phyloP scores from a whole-genome alignment of 208 protist species.

The Acanthamoeba rhysodes region DNA sequence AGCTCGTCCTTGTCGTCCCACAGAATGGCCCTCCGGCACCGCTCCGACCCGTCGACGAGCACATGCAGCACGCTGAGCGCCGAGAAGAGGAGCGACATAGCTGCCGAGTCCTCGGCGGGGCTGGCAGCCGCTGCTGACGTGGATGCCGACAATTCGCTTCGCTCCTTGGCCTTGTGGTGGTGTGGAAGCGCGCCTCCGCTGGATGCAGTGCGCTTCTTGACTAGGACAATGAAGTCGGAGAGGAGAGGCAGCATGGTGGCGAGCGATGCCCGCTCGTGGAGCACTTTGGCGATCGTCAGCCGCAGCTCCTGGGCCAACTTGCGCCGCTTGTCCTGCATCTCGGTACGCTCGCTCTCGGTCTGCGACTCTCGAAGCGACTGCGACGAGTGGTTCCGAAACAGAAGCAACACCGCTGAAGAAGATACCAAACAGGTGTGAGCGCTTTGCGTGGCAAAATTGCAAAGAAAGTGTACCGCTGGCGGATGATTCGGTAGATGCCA shows the following conservation, averaged over 20 bases:
- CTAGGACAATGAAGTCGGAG: neutral
- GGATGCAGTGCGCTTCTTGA: neutral
- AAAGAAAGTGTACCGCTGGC: neutral
- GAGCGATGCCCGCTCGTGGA: neutral
- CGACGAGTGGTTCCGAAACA: neutral
- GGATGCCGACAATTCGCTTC: slow-evolving; percentile 1
- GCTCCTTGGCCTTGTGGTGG: neutral
- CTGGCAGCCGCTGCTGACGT: neutral
- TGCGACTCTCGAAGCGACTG: slow-evolving; percentile 1
- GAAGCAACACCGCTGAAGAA: neutral
- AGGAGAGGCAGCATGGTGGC: neutral
- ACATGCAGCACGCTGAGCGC: neutral
- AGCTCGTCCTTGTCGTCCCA: slow-evolving; percentile 17
- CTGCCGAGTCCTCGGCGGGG: neutral
- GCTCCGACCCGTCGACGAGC: neutral
- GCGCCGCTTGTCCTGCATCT: neutral
- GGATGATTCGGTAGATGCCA: neutral
- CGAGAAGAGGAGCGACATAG: slow-evolving; percentile 2
- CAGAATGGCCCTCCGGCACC: neutral
- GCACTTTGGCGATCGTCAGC: neutral
- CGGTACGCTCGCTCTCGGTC: neutral
- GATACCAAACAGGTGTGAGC: no score
- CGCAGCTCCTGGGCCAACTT: neutral
- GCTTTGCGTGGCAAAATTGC: no score
- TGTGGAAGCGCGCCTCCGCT: no score